Percentiles rank a stretch among this genome's conserved stretches.
Evolutionary conservation across 371 early-diverging fungal species (phyloP).

Genomic region (Chytridiales sp.): DNA sequence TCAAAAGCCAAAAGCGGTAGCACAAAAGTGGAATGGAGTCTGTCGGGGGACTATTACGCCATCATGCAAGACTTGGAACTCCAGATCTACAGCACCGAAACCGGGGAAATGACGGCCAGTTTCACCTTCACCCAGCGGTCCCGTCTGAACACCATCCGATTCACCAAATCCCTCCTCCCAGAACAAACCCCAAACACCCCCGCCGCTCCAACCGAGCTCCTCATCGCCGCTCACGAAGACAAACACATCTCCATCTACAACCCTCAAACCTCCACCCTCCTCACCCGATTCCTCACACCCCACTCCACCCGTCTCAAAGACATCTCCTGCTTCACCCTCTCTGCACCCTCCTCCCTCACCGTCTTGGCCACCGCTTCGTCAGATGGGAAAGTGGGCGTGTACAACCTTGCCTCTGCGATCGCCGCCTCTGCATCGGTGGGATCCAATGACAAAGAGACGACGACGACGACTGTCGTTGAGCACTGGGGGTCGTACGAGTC

Average conservation of each 20-base stretch:
- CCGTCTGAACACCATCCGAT: not conserved
- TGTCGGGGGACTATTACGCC: constrained; percentile 70
- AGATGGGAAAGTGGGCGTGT: constrained; percentile 43
- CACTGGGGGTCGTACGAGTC: constrained; percentile 39
- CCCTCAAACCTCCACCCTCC: constrained; percentile 28
- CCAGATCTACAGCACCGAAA: constrained; percentile 64
- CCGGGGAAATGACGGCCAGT: constrained; percentile 22
- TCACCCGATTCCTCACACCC: constrained; percentile 1
- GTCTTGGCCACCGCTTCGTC: constrained; percentile 41
- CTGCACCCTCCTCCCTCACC: not conserved
- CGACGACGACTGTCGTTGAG: not conserved
- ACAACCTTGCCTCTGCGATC: constrained; percentile 34
- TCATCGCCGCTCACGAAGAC: constrained; percentile 43
- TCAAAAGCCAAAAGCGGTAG: too few relatives aligned
- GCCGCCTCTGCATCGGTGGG: not conserved
- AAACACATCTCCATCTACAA: constrained; percentile 44
- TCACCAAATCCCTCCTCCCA: too few relatives aligned
- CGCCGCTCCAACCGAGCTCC: constrained; percentile 7
- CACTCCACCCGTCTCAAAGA: not conserved
- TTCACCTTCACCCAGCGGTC: not conserved
- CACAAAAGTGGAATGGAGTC: constrained; percentile 79
- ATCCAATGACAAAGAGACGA: constrained; percentile 1
- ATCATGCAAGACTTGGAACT: constrained; percentile 72
- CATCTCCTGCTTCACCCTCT: not conserved
- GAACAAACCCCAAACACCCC: too few relatives aligned